These are phyloP conservation scores for Malus hybrid DNA, from an alignment of 331 rosid genomes.

Conservation along the genomic window DNA sequence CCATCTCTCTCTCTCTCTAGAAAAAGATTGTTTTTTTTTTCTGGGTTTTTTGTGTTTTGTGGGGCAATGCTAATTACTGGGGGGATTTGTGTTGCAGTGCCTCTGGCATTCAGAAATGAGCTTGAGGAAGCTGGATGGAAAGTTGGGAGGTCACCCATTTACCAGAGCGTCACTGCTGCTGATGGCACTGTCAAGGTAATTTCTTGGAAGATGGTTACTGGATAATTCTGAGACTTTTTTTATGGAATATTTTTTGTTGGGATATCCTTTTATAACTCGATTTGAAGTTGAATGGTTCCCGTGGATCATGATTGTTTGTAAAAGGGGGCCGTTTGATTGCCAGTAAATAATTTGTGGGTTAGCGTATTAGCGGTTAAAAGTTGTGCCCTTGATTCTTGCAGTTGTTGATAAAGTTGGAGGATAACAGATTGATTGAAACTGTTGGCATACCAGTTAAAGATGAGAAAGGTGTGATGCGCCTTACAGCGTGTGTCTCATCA, in stretches of 20 bases:
- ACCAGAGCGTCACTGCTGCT: constrained; percentile 53
- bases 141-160: constrained; percentile 82
- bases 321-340: background rate
- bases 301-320: background rate
- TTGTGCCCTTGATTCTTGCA: constrained; percentile 32
- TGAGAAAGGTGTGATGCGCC: constrained; percentile 50
- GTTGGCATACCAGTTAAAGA: constrained; percentile 88
- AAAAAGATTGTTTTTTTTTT: background rate
- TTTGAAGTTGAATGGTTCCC: background rate
- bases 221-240: background rate
- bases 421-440: constrained; percentile 86
- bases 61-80: background rate
- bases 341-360: background rate
- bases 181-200: constrained; percentile 93
- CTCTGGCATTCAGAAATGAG: constrained; percentile 68
- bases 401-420: constrained; percentile 86
- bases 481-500: constrained; percentile 95
- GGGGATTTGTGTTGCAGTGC: constrained; percentile 41
- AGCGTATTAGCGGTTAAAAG: background rate
- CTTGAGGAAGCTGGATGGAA: constrained; percentile 95
- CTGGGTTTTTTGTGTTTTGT: too few relatives aligned
- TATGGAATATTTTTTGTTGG: background rate
- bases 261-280: background rate
- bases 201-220: background rate
- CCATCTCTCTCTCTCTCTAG: background rate